These are phyloP conservation scores for Gossypium ekmanianum DNA, from an alignment of 345 rosid species.

Conservation along the genomic window DNA sequence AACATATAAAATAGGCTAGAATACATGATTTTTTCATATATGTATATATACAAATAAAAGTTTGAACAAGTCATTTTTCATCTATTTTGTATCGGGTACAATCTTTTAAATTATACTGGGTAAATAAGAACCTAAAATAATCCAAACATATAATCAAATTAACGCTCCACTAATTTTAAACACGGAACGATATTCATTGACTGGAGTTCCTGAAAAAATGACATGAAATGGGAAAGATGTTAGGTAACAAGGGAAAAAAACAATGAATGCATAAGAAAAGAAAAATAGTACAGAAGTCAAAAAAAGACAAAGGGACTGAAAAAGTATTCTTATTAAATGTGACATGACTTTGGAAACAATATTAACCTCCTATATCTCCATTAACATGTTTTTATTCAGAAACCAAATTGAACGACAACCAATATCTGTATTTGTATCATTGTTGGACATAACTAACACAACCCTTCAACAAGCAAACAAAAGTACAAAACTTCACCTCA, in stretches of 20 bases:
- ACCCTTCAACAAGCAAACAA: not conserved
- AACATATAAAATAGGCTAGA: too few species aligned
- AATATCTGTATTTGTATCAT: too few species aligned
- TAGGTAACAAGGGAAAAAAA: not conserved
- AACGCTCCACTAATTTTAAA: slow-evolving; percentile 45
- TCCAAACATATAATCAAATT: slow-evolving; percentile 13
- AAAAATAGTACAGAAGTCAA: not conserved
- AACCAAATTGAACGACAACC: too few species aligned
- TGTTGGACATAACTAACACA: too few species aligned
- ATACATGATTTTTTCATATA: too few species aligned
- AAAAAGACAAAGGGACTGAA: not conserved
- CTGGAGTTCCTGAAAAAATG: slow-evolving; percentile 61
- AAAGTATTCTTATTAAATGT: not conserved
- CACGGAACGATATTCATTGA: slow-evolving; percentile 82
- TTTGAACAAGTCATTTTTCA: too few species aligned
- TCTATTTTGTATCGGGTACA: too few species aligned
- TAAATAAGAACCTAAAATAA: not conserved
- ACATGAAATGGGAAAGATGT: not conserved
- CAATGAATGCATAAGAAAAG: not conserved
- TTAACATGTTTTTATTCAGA: too few species aligned
- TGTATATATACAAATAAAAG: too few species aligned
- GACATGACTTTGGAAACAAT: too few species aligned
- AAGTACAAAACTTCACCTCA: not conserved
- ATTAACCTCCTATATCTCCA: too few species aligned
- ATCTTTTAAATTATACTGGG: not conserved